A percentile compares a stretch with the other conserved stretches of the same genome.
phyloP scores from a whole-genome alignment of 2,329 filamentous ascomycete genomes.

The Ophiosphaerella herpotricha region DNA sequence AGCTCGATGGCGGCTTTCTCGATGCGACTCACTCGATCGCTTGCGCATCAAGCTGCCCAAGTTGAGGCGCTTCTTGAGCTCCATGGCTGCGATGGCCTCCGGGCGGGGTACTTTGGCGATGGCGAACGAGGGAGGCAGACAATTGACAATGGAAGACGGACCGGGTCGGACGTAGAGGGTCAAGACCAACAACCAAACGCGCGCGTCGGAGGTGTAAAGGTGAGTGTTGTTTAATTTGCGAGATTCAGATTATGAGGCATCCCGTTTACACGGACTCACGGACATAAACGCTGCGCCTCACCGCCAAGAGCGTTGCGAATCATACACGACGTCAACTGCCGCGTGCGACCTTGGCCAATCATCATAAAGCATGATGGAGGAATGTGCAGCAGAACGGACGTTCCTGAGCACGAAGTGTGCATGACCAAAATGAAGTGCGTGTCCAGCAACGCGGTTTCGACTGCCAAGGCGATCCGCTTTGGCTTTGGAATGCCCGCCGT shows the following conservation, averaged over 20 bases:
- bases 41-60: slow-evolving; percentile 44
- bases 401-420: not conserved
- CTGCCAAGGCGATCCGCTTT: slow-evolving; percentile 2
- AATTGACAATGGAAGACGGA: too few species aligned
- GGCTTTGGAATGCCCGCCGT: not conserved
- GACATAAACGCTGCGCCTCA: slow-evolving; percentile 22
- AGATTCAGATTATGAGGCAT: slow-evolving; percentile 13
- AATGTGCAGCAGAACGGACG: too few species aligned
- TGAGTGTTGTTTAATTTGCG: slow-evolving; percentile 8
- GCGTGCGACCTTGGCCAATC: slow-evolving; percentile 24
- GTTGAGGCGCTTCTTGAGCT: slow-evolving; percentile 46
- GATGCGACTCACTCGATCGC: slow-evolving; percentile 27
- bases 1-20: not conserved
- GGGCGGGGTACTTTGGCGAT: not conserved
- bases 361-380: not conserved
- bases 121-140: not conserved
- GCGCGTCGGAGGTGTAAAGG: not conserved
- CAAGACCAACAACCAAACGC: too few species aligned
- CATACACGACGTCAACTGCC: slow-evolving; percentile 28
- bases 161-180: too few species aligned
- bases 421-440: slow-evolving; percentile 7
- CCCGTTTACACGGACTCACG: slow-evolving; percentile 5
- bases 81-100: slow-evolving; percentile 32
- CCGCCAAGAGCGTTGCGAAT: slow-evolving; percentile 22
- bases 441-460: slow-evolving; percentile 6